A percentile compares a stretch with the other conserved stretches of the same genome.
Conservation (phyloP, 2,329 filamentous ascomycete species). For the Paraconiothyrium sp. region DNA sequence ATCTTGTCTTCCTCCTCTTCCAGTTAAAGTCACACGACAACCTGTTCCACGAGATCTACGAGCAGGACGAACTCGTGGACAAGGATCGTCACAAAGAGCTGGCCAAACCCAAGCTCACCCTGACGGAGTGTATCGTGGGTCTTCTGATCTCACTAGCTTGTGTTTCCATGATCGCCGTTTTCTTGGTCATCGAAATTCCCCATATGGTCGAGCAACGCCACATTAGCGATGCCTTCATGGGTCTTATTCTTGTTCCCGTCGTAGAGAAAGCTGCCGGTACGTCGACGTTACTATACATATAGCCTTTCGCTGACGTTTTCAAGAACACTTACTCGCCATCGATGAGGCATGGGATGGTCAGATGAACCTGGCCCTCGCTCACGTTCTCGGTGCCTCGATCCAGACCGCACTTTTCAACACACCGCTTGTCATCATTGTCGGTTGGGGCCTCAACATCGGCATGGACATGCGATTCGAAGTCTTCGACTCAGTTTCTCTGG, state of each 20-base stretch:
- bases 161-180: conserved; percentile 77
- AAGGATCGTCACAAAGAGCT: conserved; percentile 69
- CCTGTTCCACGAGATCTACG: conserved; percentile 78
- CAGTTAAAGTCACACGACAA: conserved; percentile 80
- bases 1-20: conserved; percentile 70
- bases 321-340: conserved; percentile 81
- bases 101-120: conserved; percentile 73
- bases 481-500: conserved; percentile 83
- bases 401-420: conserved; percentile 91
- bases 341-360: conserved; percentile 86
- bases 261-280: conserved; percentile 79
- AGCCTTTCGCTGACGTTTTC: conserved; percentile 10
- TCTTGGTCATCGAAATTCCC: conserved; percentile 77
- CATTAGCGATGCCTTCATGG: conserved; percentile 64
- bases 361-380: conserved; percentile 85
- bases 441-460: conserved; percentile 75
- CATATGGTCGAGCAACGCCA: conserved; percentile 63
- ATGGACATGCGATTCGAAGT: conserved; percentile 88
- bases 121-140: conserved; percentile 76
- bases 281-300: neutral
- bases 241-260: conserved; percentile 80
- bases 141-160: conserved; percentile 71
- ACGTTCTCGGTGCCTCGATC: conserved; percentile 86
- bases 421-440: conserved; percentile 82
- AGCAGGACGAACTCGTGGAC: conserved; percentile 73